phyloP scores from a whole-genome alignment of 164 flowering plant genomes.

The Liquidambar formosana region DNA sequence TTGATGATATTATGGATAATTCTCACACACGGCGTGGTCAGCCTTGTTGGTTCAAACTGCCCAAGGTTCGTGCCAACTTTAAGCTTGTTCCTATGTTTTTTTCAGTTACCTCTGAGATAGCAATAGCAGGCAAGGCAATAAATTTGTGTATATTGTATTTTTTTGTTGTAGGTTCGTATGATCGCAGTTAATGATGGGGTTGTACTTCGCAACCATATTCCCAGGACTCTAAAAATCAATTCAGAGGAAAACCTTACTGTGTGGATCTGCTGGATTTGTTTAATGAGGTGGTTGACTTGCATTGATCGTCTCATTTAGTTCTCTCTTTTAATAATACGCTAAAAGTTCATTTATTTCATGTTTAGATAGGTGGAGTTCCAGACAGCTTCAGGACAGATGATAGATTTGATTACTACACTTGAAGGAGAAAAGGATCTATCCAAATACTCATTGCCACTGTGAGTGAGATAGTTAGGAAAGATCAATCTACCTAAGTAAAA shows the following conservation, averaged over 20 bases:
- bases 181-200: constrained; percentile 92
- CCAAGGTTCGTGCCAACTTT: constrained; percentile 48
- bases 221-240: constrained; percentile 80
- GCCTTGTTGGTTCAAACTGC: constrained; percentile 87
- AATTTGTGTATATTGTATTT: constrained; percentile 6
- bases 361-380: constrained; percentile 83
- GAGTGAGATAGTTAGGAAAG: constrained; percentile 25
- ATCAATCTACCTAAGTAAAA: not conserved
- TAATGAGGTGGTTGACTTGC: constrained; percentile 67
- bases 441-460: constrained; percentile 76
- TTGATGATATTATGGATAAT: constrained; percentile 93
- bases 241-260: constrained; percentile 78
- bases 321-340: not conserved
- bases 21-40: constrained; percentile 92
- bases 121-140: not conserved
- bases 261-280: constrained; percentile 88
- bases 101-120: not conserved
- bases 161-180: constrained; percentile 76
- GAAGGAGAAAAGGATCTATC: constrained; percentile 91
- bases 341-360: not conserved
- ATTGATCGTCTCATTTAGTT: not conserved
- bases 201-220: constrained; percentile 83
- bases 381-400: constrained; percentile 94
- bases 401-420: constrained; percentile 89
- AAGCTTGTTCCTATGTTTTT: not conserved